phyloP scores from a whole-genome alignment of 257 asterid species.

The Coffea eugenioides region DNA sequence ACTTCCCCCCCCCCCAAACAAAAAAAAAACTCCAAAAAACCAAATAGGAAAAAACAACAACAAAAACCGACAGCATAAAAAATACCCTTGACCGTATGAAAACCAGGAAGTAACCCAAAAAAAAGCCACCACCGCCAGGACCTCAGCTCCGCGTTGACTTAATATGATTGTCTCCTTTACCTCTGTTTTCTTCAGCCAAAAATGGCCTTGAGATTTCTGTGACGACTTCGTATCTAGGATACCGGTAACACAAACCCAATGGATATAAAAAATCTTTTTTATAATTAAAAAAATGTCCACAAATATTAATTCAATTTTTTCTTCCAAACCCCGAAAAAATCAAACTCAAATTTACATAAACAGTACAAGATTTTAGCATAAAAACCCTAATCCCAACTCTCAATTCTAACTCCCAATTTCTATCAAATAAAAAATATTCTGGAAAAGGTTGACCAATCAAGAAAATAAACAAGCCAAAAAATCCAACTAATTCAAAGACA shows the following conservation, averaged over 20 bases:
- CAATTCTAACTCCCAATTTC: not conserved
- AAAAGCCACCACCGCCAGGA: too few species aligned
- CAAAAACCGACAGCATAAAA: too few species aligned
- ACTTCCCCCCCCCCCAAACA: too few species aligned
- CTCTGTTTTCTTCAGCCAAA: not conserved
- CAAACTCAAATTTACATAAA: not conserved
- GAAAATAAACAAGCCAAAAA: not conserved
- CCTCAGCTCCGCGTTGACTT: too few species aligned
- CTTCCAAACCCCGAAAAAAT: not conserved
- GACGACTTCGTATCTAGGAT: not conserved
- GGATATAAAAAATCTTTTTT: not conserved
- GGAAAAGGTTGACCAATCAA: slow-evolving; percentile 13
- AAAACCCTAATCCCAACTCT: slow-evolving; percentile 1
- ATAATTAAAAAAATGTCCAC: not conserved
- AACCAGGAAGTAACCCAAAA: too few species aligned
- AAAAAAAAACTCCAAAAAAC: too few species aligned
- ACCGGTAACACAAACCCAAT: not conserved
- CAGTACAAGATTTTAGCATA: not conserved
- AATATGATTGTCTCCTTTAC: not conserved
- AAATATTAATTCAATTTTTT: not conserved
- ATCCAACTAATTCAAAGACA: not conserved
- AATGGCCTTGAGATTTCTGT: not conserved
- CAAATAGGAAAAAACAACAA: too few species aligned
- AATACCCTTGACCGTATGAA: too few species aligned
- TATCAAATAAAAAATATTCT: not conserved